Evolutionary conservation across 805 yeast genomes (phyloP), one percentile per base, ranked within the genome.

Genomic region (Komagataella kurtzmanii): DNA sequence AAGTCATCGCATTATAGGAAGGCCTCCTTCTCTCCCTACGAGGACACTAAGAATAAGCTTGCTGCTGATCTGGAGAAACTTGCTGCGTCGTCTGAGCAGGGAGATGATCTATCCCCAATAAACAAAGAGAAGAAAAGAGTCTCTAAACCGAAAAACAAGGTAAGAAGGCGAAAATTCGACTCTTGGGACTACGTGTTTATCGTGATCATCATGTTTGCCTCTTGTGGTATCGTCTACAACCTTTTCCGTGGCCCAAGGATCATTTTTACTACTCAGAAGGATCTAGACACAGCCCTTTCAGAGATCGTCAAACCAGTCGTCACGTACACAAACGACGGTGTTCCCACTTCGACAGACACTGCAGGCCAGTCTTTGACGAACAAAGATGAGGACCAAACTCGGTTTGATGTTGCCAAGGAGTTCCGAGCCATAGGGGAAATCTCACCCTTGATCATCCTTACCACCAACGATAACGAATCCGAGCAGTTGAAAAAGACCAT

Each of bases 361-460:
- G 40, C 40, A 30, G 40, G 40, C 40, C 40, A 30, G 40, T 30
- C 40, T 30, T 30, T 30, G 40, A 30, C 40, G 40, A 30, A 30
- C 40, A 30, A 30, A 14, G 40, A 30, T 30, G 40, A 30, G 40
- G 40, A 30, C 10, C 40, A 30, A 14, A 30, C 40, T 14, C 40
- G 40, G 6, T 52, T 54, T 49, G 57, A 58, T 44, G 56, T 65
- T 12, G 58, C 58, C 45, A 49, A 50, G 10, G 69, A 65, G 36
- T 63, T 67, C 51, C 60, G 62, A 45, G 70, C 67, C 47, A 68
- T 68, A 4, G 58, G 66, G n/a, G 60, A 66, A 6, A 56, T 68
- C 4, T 57, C 63, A 17, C 65, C 70, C 3, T 57, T 66, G 14
- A 61, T 57, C 17, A 53, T 67, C 2, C 46, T 68, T 3, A 54